A percentile compares a stretch with the other conserved stretches of the same genome.
Conservation (phyloP, 164 flowering plant species). For the Umbellularia californica region DNA sequence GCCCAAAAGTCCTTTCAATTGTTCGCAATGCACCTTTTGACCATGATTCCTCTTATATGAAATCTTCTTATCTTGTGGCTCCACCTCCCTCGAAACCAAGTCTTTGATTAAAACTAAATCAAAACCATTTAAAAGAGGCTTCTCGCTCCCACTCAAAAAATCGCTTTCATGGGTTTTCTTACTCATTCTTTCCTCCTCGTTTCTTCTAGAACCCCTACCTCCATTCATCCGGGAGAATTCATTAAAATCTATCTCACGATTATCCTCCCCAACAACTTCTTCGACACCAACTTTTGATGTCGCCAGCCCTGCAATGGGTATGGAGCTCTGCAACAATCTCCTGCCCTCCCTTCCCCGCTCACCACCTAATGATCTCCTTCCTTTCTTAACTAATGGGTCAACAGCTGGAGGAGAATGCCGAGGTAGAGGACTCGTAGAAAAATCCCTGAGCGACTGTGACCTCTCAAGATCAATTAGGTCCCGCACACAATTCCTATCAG, state of each 20-base stretch:
- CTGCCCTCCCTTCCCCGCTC: conserved; percentile 42
- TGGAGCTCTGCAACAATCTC: conserved; percentile 41
- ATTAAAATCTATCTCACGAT: conserved; percentile 25
- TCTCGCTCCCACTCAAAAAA: conserved; percentile 33
- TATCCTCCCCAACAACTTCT: conserved; percentile 24
- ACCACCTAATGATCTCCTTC: conserved; percentile 56
- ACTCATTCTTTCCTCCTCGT: conserved; percentile 43
- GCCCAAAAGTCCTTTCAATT: conserved; percentile 39
- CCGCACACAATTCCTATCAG: conserved; percentile 77
- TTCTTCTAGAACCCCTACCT: conserved; percentile 34
- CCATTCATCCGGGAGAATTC: conserved; percentile 39
- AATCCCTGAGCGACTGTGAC: conserved; percentile 88
- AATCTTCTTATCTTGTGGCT: conserved; percentile 30
- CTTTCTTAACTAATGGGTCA: conserved; percentile 49
- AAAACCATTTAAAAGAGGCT: conserved; percentile 23
- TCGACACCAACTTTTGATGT: conserved; percentile 52
- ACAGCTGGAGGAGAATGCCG: conserved; percentile 72
- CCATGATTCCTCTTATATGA: conserved; percentile 36
- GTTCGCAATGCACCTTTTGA: conserved; percentile 61
- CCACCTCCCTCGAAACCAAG: conserved; percentile 31
- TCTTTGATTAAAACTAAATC: conserved; percentile 22
- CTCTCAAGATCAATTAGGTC: conserved; percentile 85
- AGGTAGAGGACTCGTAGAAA: conserved; percentile 83
- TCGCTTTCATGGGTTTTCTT: conserved; percentile 32
- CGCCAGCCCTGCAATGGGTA: conserved; percentile 29